phyloP scores from a whole-genome alignment of 139 green algal species.

The Astrephomene gubernaculifera region DNA sequence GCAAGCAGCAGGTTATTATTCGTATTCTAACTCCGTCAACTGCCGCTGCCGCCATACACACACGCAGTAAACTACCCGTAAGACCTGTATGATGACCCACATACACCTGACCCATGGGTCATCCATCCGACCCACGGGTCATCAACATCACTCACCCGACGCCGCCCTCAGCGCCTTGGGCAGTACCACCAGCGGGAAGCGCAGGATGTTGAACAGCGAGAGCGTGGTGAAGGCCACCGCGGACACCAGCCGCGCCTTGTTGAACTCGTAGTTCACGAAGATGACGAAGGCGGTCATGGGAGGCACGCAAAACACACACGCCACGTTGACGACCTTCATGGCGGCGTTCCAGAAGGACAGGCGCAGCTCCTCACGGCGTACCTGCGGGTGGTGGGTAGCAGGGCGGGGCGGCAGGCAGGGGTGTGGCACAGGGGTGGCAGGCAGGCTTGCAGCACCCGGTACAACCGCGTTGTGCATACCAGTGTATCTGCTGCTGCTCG shows the following conservation, averaged over 20 bases:
- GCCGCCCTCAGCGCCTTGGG: conserved; percentile 73
- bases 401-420: too few species aligned
- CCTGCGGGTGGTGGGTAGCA: conserved; percentile 5
- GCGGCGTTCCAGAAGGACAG: conserved; percentile 60
- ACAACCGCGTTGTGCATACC: too few species aligned
- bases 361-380: conserved; percentile 55
- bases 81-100: not conserved
- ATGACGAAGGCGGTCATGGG: conserved; percentile 66
- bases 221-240: conserved; percentile 78
- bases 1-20: too few species aligned
- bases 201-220: conserved; percentile 86
- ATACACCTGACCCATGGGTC: not conserved
- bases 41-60: too few species aligned
- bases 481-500: too few species aligned
- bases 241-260: conserved; percentile 43
- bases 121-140: not conserved
- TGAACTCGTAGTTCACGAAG: conserved; percentile 68
- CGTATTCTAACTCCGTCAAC: too few species aligned
- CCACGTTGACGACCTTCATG: conserved; percentile 74
- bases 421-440: too few species aligned
- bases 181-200: conserved; percentile 83
- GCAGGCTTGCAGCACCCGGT: too few species aligned
- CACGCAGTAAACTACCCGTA: too few species aligned
- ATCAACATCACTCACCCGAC: conserved; percentile 53
- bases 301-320: conserved; percentile 67